Evolutionary conservation across 2,329 filamentous ascomycete species (phyloP).

Genomic region (Penicillium sp.): DNA sequence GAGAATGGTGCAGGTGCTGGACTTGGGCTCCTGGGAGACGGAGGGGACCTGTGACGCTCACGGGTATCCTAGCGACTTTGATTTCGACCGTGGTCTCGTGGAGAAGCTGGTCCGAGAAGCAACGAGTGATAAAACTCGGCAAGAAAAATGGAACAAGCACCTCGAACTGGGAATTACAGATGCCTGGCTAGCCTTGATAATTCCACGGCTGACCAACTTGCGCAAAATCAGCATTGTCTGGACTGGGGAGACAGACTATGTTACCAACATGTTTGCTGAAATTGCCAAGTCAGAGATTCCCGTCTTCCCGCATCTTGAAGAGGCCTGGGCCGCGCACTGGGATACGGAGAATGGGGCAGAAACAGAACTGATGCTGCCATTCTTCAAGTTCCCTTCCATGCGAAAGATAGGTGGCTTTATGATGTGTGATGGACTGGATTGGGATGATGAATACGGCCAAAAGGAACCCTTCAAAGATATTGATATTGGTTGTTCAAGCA

Average conservation of each 20-base stretch:
- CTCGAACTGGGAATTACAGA: background rate
- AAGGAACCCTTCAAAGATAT: background rate
- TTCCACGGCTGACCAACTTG: background rate
- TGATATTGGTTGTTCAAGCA: background rate
- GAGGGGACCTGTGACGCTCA: too few relatives aligned
- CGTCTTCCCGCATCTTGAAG: slow-evolving; percentile 1
- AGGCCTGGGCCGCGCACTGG: background rate
- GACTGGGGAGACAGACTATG: background rate
- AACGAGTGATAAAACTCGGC: background rate
- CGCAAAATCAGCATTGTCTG: slow-evolving; percentile 4
- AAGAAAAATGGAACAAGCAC: background rate
- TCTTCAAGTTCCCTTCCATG: slow-evolving; percentile 2
- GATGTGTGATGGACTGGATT: background rate
- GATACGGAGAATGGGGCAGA: background rate
- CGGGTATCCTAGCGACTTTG: background rate
- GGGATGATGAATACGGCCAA: background rate
- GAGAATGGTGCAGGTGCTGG: background rate
- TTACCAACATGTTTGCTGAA: background rate
- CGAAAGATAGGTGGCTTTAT: background rate
- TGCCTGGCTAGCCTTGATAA: slow-evolving; percentile 1
- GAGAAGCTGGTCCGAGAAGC: background rate
- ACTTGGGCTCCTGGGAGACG: background rate
- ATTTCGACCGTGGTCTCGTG: background rate
- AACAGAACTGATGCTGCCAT: background rate
- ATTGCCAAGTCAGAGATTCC: background rate